Evolutionary conservation across 768 basidiomycete genomes (phyloP), one percentile per base, ranked within the genome.

Genomic region (Calocera viscosa): DNA sequence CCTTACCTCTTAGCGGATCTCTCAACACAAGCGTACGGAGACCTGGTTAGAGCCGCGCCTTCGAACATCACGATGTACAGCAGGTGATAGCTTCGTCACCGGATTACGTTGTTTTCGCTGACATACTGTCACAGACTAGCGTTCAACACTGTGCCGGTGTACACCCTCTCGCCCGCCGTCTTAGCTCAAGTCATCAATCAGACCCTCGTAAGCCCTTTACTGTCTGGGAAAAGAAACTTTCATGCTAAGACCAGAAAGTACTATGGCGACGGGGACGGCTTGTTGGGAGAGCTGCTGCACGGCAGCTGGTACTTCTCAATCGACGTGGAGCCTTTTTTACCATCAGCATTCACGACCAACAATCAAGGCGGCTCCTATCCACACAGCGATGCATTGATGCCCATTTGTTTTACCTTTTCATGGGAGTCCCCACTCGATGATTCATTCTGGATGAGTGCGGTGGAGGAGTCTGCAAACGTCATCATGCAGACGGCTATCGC

Each of bases 11-110:
- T 71, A 1, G 72, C 73, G 65, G 78, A 82, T 67, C 72, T 83
- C 1, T 70, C 67, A 1, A 81, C 81, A 0, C 74, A 80, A 2
- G 76, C 76, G 8, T 82, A 81, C 69, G 24, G 75, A 1, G 78
- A 78, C 0, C 72, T 84, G 0, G 78, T 84, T 8, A 67, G 73
- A 53, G 63, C 77, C 0, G 68, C 77, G 0, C 79, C 81, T 8
- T 68, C 78, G 0, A 77, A 80, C 67, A 69, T 70, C 0, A 79
- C 80, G 0, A 69, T 67, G 2, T 71, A 72, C 26, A 66, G 64
- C 17, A 73, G 76, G 76, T n/a, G n/a, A n/a, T n/a, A n/a, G n/a
- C n/a, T n/a, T n/a, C n/a, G n/a, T 77, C 47, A 39, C 68, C 39
- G 32, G 8, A 47, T 10, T 16, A 26, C 10, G 12, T 60, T 14